These are phyloP conservation scores for Aspergillus luchuensis DNA, from an alignment of 2,329 filamentous ascomycete genomes.

Conservation along the genomic window DNA sequence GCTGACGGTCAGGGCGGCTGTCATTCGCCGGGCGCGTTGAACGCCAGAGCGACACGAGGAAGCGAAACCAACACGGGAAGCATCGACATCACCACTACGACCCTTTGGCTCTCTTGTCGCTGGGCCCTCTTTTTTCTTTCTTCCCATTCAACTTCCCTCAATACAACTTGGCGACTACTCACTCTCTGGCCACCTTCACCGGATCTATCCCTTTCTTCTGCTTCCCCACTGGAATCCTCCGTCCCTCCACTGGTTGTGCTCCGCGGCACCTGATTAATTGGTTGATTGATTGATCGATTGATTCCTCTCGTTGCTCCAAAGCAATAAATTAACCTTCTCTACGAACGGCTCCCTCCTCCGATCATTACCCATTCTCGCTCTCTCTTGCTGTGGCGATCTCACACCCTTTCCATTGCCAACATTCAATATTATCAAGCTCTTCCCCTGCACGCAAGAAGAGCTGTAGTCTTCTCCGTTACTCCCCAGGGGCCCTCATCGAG, in stretches of 20 bases:
- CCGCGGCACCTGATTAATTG: not conserved
- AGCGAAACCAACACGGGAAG: conserved; percentile 11
- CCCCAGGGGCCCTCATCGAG: conserved; percentile 14
- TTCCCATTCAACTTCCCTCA: not conserved
- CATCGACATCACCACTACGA: conserved; percentile 13
- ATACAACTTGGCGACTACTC: not conserved
- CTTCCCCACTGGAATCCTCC: not conserved
- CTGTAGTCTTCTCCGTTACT: not conserved
- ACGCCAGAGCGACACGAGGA: conserved; percentile 11
- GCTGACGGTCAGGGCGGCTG: conserved; percentile 9
- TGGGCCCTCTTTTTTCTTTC: not conserved
- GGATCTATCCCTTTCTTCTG: not conserved
- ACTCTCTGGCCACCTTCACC: not conserved
- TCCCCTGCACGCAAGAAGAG: not conserved
- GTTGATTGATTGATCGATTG: not conserved
- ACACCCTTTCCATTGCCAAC: not conserved
- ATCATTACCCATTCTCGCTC: not conserved
- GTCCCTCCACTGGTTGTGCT: not conserved
- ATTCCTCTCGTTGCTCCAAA: not conserved
- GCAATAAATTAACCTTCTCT: conserved; percentile 1
- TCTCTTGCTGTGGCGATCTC: not conserved
- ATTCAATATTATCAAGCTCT: not conserved
- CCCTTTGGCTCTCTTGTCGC: not conserved
- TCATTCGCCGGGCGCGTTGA: conserved; percentile 11
- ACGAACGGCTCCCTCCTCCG: conserved; percentile 1